A percentile compares a stretch with the other conserved stretches of the same genome.
These are phyloP conservation scores for Candida peoriensis DNA, from an alignment of 805 yeast genomes.

Conservation along the genomic window DNA sequence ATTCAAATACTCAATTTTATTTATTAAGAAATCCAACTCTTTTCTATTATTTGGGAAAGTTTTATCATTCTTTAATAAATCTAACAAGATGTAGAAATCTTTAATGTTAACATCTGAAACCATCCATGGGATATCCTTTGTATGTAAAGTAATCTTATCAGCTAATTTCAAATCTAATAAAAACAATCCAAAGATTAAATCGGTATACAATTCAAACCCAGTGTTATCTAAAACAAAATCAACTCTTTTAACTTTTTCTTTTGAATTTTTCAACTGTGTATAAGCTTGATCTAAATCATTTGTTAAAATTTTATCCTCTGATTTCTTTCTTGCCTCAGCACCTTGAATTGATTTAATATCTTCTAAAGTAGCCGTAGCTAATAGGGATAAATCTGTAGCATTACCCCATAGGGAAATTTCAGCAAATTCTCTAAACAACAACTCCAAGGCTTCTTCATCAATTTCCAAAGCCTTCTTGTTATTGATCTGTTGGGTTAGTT, in stretches of 20 bases:
- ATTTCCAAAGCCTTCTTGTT: slow-evolving; percentile 9
- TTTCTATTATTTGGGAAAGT: slow-evolving; percentile 45
- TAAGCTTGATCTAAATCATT: slow-evolving; percentile 75
- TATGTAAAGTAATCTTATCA: slow-evolving; percentile 67
- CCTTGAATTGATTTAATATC: slow-evolving; percentile 92
- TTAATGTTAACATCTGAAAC: slow-evolving; percentile 91
- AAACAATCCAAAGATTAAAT: slow-evolving; percentile 59
- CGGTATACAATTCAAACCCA: slow-evolving; percentile 94
- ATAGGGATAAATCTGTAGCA: slow-evolving; percentile 88
- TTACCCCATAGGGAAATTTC: slow-evolving; percentile 97
- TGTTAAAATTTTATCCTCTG: slow-evolving; percentile 70
- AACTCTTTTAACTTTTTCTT: slow-evolving; percentile 35
- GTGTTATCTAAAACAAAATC: slow-evolving; percentile 86
- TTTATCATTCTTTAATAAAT: slow-evolving; percentile 46
- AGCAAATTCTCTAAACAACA: slow-evolving; percentile 75
- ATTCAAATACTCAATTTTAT: slow-evolving; percentile 39
- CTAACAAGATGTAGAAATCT: slow-evolving; percentile 59
- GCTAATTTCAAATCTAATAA: slow-evolving; percentile 67
- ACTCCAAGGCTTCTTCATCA: slow-evolving; percentile 39
- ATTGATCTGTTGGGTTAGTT: slow-evolving; percentile 29
- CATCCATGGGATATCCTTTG: slow-evolving; percentile 94
- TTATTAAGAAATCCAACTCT: slow-evolving; percentile 45
- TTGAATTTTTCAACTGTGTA: slow-evolving; percentile 35
- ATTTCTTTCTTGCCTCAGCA: slow-evolving; percentile 74
- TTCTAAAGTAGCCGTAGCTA: slow-evolving; percentile 84